Base-by-base conservation (phyloP, 2,329 filamentous ascomycete species). In the Fusarium praegraminearum region DNA sequence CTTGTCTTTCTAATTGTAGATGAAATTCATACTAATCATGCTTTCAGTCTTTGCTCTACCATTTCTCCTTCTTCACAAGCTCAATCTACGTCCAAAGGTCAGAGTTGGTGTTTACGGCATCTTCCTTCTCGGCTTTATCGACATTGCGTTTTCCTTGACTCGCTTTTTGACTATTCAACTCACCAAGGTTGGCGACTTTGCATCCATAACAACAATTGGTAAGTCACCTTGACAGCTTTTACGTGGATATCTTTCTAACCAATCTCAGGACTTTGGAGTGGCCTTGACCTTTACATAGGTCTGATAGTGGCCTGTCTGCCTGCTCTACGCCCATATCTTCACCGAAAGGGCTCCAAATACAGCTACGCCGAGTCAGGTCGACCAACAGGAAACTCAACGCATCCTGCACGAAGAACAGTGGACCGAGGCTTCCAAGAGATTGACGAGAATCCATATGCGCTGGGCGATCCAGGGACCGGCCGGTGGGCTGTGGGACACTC, bases 241-340 rank as follows among this genome's bases (percentile, higher is more conserved):
- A 2, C 6, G 26, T 3, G 3, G 18, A 15, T 32, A 15, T 2
- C 5, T 2, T 28, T 18, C 30, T 51, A 7, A 64, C 22, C 5
- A 0, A 4, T 3, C 10, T 3, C 3, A 74, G 69, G 62, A 28
- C 35, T 74, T 2, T 74, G 72, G 68, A 70, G 68, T 15, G 36
- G 52, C 5, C 57, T 74, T 7, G 72, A 74, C 3, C 56, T 28
- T 9, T 66, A 68, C 2, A 54, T 74, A 2, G 68, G 67, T 1
- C 58, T 74, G 2, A 71, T 74, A 9, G 49, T 74, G 3, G 70
- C 72, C 1, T 74, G 70, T 9, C 57, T 74, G 1, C 72, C 72
- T 1, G 61, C 72, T 13, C 63, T 74, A 0, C 58, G 71, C 1
- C 72, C 72, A 10, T 74, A 68, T 13, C 67, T 74, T 10, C 62